A percentile compares a stretch with the other conserved stretches of the same genome.
These are phyloP conservation scores for Sideroxylon spinosum DNA, from an alignment of 179 eudicot genomes.

Conservation along the genomic window DNA sequence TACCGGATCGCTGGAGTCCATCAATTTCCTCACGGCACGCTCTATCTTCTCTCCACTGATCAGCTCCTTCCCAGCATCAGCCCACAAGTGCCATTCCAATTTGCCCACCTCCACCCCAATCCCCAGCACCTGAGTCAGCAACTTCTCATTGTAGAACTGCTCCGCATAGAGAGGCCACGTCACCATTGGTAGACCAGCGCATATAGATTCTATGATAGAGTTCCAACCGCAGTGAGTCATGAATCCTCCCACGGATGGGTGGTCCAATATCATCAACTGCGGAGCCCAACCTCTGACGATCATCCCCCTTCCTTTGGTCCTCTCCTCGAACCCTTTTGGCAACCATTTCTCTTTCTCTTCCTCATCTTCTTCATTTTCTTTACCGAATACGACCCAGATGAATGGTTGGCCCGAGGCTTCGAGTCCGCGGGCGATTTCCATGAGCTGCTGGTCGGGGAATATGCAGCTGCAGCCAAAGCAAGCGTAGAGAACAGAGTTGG, in stretches of 20 bases:
- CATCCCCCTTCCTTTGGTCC: constrained; percentile 9
- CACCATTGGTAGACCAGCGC: constrained; percentile 5
- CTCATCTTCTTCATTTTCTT: constrained; percentile 2
- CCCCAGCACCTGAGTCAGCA: constrained; percentile 11
- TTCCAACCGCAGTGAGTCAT: constrained; percentile 21
- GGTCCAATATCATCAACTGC: constrained; percentile 15
- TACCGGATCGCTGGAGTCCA: neutral
- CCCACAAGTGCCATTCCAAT: too few relatives aligned
- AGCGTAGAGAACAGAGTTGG: constrained; percentile 11
- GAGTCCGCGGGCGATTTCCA: constrained; percentile 17
- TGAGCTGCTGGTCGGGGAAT: constrained; percentile 15
- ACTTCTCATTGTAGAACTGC: constrained; percentile 14
- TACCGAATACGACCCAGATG: constrained; percentile 15
- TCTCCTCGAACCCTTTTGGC: constrained; percentile 12
- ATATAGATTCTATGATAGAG: constrained; percentile 8
- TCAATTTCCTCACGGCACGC: constrained; percentile 8
- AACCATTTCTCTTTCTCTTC: constrained; percentile 10
- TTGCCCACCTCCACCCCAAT: constrained; percentile 12
- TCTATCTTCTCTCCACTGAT: neutral
- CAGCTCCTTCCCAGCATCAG: constrained; percentile 1
- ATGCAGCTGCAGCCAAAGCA: constrained; percentile 14
- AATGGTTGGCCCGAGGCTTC: constrained; percentile 16
- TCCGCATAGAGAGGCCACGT: constrained; percentile 19
- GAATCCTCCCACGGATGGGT: constrained; percentile 13
- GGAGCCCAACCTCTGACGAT: constrained; percentile 19